phyloP scores from a whole-genome alignment of 2,329 filamentous ascomycete genomes.

The Colletotrichum sp. region DNA sequence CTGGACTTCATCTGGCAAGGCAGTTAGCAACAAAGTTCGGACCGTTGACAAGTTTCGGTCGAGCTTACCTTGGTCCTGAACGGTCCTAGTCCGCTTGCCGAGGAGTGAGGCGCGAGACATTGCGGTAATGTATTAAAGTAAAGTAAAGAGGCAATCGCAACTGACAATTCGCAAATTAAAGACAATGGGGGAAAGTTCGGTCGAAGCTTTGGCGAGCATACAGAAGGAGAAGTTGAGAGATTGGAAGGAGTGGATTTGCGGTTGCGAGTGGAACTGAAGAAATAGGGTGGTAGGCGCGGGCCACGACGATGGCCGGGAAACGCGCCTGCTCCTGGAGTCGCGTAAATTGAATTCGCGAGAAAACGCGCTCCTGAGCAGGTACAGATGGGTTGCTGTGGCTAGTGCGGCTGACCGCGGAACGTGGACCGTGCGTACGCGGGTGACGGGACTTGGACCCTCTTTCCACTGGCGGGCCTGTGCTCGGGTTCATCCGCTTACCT shows the following conservation, averaged over 20 bases:
- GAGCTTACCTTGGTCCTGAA: constrained; percentile 24
- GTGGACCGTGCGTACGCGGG: not conserved
- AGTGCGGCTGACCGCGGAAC: not conserved
- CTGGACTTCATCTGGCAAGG: constrained; percentile 18
- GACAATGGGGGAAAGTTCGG: not conserved
- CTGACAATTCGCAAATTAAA: not conserved
- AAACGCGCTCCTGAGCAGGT: not conserved
- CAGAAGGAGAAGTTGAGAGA: not conserved
- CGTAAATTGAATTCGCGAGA: not conserved
- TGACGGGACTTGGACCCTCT: not conserved
- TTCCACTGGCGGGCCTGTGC: not conserved
- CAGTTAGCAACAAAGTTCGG: not conserved
- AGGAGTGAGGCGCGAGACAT: constrained; percentile 28
- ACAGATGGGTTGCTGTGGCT: not conserved
- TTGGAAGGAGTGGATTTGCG: not conserved
- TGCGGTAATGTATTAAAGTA: not conserved
- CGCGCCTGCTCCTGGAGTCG: constrained; percentile 1
- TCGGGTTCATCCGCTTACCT: not conserved
- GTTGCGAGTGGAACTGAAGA: constrained; percentile 16
- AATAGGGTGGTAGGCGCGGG: constrained; percentile 17
- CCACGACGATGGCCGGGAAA: constrained; percentile 18
- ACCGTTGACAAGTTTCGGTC: not conserved
- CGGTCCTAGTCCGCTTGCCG: constrained; percentile 27
- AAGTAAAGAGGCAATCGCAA: not conserved
- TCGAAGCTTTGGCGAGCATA: not conserved